Conservation (phyloP, 805 yeast genomes). For the Candida glaebosa region DNA sequence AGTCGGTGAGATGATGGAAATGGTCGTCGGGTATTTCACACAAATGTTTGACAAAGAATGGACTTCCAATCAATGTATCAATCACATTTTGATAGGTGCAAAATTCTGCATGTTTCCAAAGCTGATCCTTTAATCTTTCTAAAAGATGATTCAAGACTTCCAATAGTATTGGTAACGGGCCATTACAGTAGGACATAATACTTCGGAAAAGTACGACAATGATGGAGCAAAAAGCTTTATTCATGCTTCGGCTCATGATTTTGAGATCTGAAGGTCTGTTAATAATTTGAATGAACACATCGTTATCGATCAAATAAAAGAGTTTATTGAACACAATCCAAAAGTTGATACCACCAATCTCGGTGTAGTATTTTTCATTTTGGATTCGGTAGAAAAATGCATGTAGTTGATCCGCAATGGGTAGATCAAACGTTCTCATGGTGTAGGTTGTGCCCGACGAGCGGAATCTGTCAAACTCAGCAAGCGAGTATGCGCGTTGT, state of each 20-base stretch:
- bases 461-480: constrained; percentile 21
- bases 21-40: constrained; percentile 3
- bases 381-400: constrained; percentile 52
- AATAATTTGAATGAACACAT: constrained; percentile 28
- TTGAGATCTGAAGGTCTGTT: constrained; percentile 27
- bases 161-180: constrained; percentile 54
- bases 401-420: constrained; percentile 54
- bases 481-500: constrained; percentile 41
- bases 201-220: constrained; percentile 47
- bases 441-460: constrained; percentile 4
- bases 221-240: constrained; percentile 33
- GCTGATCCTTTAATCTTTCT: constrained; percentile 34
- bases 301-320: constrained; percentile 29
- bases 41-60: constrained; percentile 26
- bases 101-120: constrained; percentile 58
- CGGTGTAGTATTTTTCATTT: constrained; percentile 46
- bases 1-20: constrained; percentile 46
- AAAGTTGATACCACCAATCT: constrained; percentile 38
- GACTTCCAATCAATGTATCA: constrained; percentile 58
- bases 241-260: constrained; percentile 24
- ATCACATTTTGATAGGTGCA: constrained; percentile 52
- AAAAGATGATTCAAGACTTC: constrained; percentile 48
- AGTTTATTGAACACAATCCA: constrained; percentile 44
- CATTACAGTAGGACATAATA: constrained; percentile 46
- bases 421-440: constrained; percentile 11